Percentiles rank a stretch among this genome's conserved stretches.
Conservation (phyloP, 148 eudicot genomes). For the Talinum fruticosum region DNA sequence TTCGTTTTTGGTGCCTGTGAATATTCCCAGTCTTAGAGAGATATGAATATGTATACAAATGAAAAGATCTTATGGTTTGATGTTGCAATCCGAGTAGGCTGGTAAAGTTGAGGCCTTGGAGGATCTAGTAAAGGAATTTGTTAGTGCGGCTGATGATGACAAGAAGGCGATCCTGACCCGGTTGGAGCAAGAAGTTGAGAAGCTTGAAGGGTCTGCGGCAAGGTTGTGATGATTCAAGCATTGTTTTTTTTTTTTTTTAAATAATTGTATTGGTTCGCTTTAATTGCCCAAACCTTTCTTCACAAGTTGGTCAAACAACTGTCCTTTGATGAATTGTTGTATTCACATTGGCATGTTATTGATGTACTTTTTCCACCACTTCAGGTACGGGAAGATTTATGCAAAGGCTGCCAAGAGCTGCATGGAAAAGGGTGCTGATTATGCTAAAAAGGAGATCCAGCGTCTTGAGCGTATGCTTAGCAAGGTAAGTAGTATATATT, state of each 20-base stretch:
- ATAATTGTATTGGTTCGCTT: not conserved
- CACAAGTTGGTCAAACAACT: not conserved
- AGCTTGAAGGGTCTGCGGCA: slow-evolving; percentile 81
- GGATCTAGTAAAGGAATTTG: slow-evolving; percentile 72
- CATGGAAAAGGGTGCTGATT: slow-evolving; percentile 87
- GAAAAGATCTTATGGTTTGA: not conserved
- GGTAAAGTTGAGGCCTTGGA: slow-evolving; percentile 62
- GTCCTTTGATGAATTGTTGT: not conserved
- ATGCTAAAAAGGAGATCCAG: slow-evolving; percentile 79
- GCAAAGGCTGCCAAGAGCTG: slow-evolving; percentile 80
- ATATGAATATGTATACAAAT: not conserved
- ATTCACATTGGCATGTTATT: not conserved
- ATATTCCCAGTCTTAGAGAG: not conserved
- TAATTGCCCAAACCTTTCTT: not conserved
- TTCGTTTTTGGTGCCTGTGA: not conserved
- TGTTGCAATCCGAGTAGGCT: slow-evolving; percentile 46
- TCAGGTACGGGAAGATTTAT: slow-evolving; percentile 88
- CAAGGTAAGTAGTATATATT: slow-evolving; percentile 53
- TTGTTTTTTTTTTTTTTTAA: not conserved
- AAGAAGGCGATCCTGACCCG: slow-evolving; percentile 57
- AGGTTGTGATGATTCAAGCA: slow-evolving; percentile 49
- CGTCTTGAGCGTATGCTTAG: slow-evolving; percentile 84
- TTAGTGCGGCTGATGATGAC: slow-evolving; percentile 62
- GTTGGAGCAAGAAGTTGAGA: slow-evolving; percentile 76
- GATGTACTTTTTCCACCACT: not conserved